Evolutionary conservation across 164 flowering plant species (phyloP).

Genomic region (Santalum album): DNA sequence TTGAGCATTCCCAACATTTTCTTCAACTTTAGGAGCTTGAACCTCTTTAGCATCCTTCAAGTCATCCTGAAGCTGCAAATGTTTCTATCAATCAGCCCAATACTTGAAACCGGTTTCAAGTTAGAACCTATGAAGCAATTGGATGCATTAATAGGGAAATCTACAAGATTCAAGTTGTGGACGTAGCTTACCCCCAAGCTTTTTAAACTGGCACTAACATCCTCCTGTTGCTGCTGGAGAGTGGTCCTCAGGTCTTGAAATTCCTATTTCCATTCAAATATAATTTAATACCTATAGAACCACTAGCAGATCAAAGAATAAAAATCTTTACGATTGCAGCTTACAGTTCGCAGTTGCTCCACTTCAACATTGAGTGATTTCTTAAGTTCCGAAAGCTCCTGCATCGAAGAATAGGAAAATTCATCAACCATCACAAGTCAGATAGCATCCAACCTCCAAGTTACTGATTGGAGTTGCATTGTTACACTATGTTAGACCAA

Average conservation of each 20-base stretch:
- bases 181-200: slow-evolving; percentile 42
- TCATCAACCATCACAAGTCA: not conserved
- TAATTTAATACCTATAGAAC: not conserved
- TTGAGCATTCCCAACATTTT: slow-evolving; percentile 16
- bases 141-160: slow-evolving; percentile 4
- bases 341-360: slow-evolving; percentile 73
- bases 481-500: not conserved
- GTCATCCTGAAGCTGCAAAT: slow-evolving; percentile 47
- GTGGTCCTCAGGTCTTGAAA: slow-evolving; percentile 77
- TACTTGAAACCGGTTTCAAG: not conserved
- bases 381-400: slow-evolving; percentile 88
- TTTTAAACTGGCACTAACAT: slow-evolving; percentile 59
- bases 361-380: slow-evolving; percentile 80
- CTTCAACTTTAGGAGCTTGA: slow-evolving; percentile 14
- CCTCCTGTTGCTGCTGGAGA: slow-evolving; percentile 89
- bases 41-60: slow-evolving; percentile 30
- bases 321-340: slow-evolving; percentile 10
- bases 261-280: slow-evolving; percentile 28
- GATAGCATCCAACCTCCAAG: not conserved
- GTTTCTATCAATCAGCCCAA: not conserved
- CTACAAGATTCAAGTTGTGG: not conserved
- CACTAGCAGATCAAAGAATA: not conserved
- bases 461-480: no score
- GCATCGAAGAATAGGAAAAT: slow-evolving; percentile 7
- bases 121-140: not conserved